These are phyloP conservation scores for Leptodermis oblonga DNA, from an alignment of 257 asterid genomes.

Conservation along the genomic window DNA sequence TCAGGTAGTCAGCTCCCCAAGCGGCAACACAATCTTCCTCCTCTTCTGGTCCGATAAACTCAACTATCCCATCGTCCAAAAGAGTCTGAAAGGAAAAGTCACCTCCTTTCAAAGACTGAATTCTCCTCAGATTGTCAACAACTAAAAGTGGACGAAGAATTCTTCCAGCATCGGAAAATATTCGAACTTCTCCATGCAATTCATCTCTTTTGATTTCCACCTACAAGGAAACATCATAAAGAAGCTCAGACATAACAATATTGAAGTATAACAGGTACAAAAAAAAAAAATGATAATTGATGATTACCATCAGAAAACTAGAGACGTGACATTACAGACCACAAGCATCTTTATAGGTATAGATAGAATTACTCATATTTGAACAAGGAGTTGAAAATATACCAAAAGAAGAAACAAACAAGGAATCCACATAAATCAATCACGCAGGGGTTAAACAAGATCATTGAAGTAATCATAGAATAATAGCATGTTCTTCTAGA, in stretches of 20 bases:
- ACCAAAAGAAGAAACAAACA: neutral
- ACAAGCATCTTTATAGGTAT: neutral
- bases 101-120: constrained; percentile 52
- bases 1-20: constrained; percentile 69
- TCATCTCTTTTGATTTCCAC: constrained; percentile 79
- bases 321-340: neutral
- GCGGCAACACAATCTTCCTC: constrained; percentile 89
- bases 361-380: neutral
- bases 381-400: neutral
- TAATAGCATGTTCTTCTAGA: neutral
- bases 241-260: constrained; percentile 9
- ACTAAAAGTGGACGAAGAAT: constrained; percentile 90
- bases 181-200: constrained; percentile 69
- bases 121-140: constrained; percentile 58
- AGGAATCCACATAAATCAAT: neutral
- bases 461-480: neutral
- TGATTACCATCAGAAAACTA: neutral
- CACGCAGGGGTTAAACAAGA: neutral
- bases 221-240: constrained; percentile 34
- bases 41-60: constrained; percentile 90
- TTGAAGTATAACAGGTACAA: neutral
- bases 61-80: constrained; percentile 63
- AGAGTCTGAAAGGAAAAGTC: constrained; percentile 55
- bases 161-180: constrained; percentile 91
- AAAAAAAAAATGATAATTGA: neutral